Conservation (phyloP, 1,284 basidiomycete genomes). For the Heterobasidion irregulare region DNA sequence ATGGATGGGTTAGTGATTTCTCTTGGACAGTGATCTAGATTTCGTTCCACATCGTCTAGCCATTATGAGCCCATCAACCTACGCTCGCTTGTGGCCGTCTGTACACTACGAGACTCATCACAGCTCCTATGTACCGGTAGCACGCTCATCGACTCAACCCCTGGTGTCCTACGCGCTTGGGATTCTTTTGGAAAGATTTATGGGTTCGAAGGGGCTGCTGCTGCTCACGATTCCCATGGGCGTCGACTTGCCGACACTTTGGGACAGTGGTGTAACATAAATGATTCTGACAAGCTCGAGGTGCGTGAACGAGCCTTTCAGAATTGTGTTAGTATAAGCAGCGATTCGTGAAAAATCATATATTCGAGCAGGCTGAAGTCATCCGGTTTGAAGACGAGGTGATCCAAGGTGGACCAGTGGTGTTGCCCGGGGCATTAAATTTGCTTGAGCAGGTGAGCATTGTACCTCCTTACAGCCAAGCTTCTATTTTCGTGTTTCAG, state of each 20-base stretch:
- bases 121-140: constrained; percentile 21
- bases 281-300: constrained; percentile 44
- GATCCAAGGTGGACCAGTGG: constrained; percentile 47
- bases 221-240: constrained; percentile 60
- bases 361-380: constrained; percentile 39
- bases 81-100: background rate
- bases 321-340: background rate
- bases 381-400: constrained; percentile 59
- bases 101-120: background rate
- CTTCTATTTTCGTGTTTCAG: background rate
- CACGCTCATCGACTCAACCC: constrained; percentile 66
- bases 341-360: too few species aligned
- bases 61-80: constrained; percentile 3
- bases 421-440: constrained; percentile 43
- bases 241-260: constrained; percentile 66
- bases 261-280: constrained; percentile 56
- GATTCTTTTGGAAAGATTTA: constrained; percentile 49
- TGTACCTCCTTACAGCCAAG: background rate
- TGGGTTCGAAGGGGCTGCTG: constrained; percentile 38
- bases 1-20: constrained; percentile 50
- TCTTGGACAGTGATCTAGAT: background rate
- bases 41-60: too few species aligned
- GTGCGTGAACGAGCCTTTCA: constrained; percentile 17
- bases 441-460: constrained; percentile 38
- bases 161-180: constrained; percentile 61